These are phyloP conservation scores for Beauveria brongniartii DNA, from an alignment of 2,329 filamentous ascomycete species.

Conservation along the genomic window DNA sequence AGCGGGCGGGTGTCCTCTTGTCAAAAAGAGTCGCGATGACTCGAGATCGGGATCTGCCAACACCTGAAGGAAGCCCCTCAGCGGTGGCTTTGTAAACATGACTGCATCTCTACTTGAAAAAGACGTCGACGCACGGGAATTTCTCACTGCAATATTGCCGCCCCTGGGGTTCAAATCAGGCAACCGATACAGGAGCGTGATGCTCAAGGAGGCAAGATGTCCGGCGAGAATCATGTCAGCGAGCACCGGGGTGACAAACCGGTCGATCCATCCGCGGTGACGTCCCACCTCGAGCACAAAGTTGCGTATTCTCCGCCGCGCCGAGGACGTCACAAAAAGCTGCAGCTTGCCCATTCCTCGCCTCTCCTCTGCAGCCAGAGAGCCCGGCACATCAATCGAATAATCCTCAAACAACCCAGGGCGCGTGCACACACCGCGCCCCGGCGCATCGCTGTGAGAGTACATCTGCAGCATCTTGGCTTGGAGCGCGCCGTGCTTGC, in stretches of 20 bases:
- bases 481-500: slow-evolving; percentile 21
- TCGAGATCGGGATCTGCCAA: slow-evolving; percentile 38
- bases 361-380: slow-evolving; percentile 11
- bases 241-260: slow-evolving; percentile 21
- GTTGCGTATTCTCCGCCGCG: slow-evolving; percentile 17
- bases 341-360: slow-evolving; percentile 8
- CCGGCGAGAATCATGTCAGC: slow-evolving; percentile 26
- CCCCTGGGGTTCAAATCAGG: neutral
- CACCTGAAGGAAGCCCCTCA: slow-evolving; percentile 30
- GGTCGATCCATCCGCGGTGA: slow-evolving; percentile 25
- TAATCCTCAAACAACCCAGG: slow-evolving; percentile 3
- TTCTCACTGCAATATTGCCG: neutral
- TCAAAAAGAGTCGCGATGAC: slow-evolving; percentile 29
- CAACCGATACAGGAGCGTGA: neutral
- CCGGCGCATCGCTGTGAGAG: neutral
- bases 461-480: slow-evolving; percentile 17
- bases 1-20: slow-evolving; percentile 25
- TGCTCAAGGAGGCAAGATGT: slow-evolving; percentile 19
- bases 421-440: neutral
- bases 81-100: slow-evolving; percentile 22
- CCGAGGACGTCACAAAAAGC: slow-evolving; percentile 6
- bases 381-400: neutral
- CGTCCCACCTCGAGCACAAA: slow-evolving; percentile 23
- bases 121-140: neutral
- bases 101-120: neutral